phyloP scores from a whole-genome alignment of 106 monocot genomes.

The Vanilla planifolia region DNA sequence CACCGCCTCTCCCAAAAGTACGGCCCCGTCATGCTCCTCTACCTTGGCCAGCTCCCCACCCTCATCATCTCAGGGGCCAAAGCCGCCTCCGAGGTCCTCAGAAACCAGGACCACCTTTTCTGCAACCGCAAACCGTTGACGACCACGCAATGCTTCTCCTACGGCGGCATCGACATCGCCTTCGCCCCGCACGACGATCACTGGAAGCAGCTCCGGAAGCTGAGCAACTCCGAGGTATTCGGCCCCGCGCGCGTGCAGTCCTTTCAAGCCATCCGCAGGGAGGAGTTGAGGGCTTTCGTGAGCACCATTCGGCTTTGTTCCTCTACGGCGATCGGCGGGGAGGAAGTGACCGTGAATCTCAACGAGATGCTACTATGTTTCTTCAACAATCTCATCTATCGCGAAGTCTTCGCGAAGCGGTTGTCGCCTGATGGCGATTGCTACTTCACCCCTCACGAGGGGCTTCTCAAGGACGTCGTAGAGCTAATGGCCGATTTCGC shows the following conservation, averaged over 20 bases:
- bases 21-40: constrained; percentile 40
- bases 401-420: background rate
- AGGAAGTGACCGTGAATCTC: too few relatives aligned
- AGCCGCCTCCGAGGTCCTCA: constrained; percentile 26
- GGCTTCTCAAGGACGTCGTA: background rate
- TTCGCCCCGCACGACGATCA: too few relatives aligned
- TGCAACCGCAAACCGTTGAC: background rate
- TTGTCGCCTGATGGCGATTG: background rate
- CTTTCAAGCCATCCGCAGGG: background rate
- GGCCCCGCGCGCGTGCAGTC: background rate
- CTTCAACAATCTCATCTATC: background rate
- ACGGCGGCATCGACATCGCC: too few relatives aligned
- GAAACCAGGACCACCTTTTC: constrained; percentile 27
- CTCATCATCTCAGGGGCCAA: constrained; percentile 31
- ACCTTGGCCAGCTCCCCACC: constrained; percentile 29
- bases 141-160: too few relatives aligned
- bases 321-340: too few relatives aligned
- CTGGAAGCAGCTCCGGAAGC: too few relatives aligned
- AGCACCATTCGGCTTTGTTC: too few relatives aligned
- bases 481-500: background rate
- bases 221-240: background rate
- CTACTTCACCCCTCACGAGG: background rate
- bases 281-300: background rate
- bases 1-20: constrained; percentile 27
- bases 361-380: background rate